Evolutionary conservation across 148 eudicot species (phyloP).

Genomic region (Mesembryanthemum crystallinum): DNA sequence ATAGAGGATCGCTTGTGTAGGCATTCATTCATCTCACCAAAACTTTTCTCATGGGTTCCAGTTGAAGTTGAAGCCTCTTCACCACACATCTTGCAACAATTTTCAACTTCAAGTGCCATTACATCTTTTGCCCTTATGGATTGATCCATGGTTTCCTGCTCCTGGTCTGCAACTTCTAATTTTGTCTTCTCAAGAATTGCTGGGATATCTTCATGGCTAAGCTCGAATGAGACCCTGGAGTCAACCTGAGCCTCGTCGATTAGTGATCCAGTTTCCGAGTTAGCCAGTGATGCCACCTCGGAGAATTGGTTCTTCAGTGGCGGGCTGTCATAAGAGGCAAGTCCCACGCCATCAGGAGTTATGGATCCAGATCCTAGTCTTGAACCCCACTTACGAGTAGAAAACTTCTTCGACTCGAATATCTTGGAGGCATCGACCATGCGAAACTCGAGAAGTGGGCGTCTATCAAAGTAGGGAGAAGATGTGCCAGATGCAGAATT

Average conservation of each 20-base stretch:
- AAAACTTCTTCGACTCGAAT: constrained; percentile 58
- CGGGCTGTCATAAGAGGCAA: constrained; percentile 41
- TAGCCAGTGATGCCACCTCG: constrained; percentile 61
- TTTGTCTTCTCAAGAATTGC: constrained; percentile 32
- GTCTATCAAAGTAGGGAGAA: constrained; percentile 66
- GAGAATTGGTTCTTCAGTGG: constrained; percentile 42
- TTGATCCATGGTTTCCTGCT: constrained; percentile 17
- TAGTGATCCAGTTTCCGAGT: constrained; percentile 49
- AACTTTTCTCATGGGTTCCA: constrained; percentile 27
- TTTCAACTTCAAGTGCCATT: constrained; percentile 14
- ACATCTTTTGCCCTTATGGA: constrained; percentile 2
- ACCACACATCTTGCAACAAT: constrained; percentile 26
- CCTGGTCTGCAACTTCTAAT: constrained; percentile 14
- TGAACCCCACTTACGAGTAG: constrained; percentile 73
- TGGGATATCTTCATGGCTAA: constrained; percentile 45
- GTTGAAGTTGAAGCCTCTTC: constrained; percentile 21
- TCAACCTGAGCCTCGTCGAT: constrained; percentile 44
- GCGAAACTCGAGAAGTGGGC: constrained; percentile 49
- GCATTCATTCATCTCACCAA: constrained; percentile 37
- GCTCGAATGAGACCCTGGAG: constrained; percentile 79
- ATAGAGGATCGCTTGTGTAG: constrained; percentile 48
- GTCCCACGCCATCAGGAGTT: constrained; percentile 67
- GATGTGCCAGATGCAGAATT: constrained; percentile 88
- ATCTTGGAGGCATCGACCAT: constrained; percentile 67
- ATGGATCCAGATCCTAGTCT: constrained; percentile 76